A percentile compares a stretch with the other conserved stretches of the same genome.
Conservation (phyloP, 139 green algal genomes). For the Tetratostichococcus sp. region DNA sequence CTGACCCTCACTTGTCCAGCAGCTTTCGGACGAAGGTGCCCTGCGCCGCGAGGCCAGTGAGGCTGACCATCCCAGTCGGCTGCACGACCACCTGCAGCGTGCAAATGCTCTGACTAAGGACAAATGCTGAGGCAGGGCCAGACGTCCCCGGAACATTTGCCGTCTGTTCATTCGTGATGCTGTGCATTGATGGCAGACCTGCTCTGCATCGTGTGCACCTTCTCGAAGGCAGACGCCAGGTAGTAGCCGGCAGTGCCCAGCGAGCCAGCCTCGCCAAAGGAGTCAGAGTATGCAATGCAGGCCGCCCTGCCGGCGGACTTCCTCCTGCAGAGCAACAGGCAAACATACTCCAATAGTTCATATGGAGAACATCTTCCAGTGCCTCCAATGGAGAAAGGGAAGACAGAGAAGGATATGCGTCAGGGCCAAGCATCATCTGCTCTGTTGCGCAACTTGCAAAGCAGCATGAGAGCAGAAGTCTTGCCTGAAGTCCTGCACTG, state of each 20-base stretch:
- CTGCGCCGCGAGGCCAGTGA: constrained; percentile 17
- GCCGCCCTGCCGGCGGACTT: background rate
- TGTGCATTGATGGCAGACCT: no score
- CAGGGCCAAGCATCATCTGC: no score
- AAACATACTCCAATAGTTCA: no score
- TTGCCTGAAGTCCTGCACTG: constrained; percentile 38
- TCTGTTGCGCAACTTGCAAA: background rate
- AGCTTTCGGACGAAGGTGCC: constrained; percentile 32
- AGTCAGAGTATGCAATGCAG: constrained; percentile 42
- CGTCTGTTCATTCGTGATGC: no score
- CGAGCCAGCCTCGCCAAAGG: constrained; percentile 49
- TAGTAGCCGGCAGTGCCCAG: constrained; percentile 50
- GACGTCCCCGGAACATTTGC: no score
- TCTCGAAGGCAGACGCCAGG: constrained; percentile 34
- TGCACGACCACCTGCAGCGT: constrained; percentile 49
- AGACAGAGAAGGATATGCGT: no score
- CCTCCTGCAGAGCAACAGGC: background rate
- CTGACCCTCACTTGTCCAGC: constrained; percentile 21
- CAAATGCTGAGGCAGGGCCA: no score
- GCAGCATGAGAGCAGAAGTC: background rate
- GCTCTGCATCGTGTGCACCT: no score
- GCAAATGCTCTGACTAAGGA: no score
- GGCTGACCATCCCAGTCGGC: constrained; percentile 23
- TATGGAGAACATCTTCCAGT: no score
- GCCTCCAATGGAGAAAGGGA: no score